Evolutionary conservation across 208 protist genomes (phyloP), one percentile per base, ranked within the genome.

Genomic region (Strigomonas culicis): DNA sequence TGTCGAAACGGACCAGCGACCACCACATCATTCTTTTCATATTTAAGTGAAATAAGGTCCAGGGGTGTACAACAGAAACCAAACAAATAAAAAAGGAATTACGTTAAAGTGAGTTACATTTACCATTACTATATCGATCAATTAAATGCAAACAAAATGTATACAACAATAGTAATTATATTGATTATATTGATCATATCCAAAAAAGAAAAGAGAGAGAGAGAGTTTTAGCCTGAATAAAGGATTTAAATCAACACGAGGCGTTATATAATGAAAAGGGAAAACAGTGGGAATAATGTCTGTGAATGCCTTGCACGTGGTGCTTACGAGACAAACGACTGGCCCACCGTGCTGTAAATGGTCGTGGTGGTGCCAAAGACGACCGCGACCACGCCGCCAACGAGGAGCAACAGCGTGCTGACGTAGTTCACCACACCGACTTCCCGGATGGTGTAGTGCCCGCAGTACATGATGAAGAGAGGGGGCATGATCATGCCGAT

Each of bases 401-500:
- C 49, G 19, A 87, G 55, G 30, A 77, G 65, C n/a, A 82, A 55
- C 52, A 85, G 70, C 15, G 84, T 87, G 27, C 67, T 70, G 31
- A 65, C 25, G 67, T 81, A 84, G 39, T 74, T 66, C 19, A 85
- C 44, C 59, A 57, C 72, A 21, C 74, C 78, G 1, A 79, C 63
- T 22, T 61, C 61, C 28, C 27, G 34, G 19, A 82, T 17, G 19
- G 66, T 75, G 61, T 68, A 87, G 62, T 67, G 30, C 34, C 80
- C 77, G n/a, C 67, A 63, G 58, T 90, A 87, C 75, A 90, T 90
- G 50, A 76, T 69, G 62, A 87, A 79, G 10, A 90, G 67, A 0
- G 80, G 69, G 0, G 77, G 77, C 21, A 85, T 79, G 62, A 88
- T 80, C 56, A 85, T 75, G 32, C 80, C 75, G 30, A 87, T 84